Conservation (phyloP, 192 early-diverging fungal genomes). For the Glomus cerebriforme region DNA sequence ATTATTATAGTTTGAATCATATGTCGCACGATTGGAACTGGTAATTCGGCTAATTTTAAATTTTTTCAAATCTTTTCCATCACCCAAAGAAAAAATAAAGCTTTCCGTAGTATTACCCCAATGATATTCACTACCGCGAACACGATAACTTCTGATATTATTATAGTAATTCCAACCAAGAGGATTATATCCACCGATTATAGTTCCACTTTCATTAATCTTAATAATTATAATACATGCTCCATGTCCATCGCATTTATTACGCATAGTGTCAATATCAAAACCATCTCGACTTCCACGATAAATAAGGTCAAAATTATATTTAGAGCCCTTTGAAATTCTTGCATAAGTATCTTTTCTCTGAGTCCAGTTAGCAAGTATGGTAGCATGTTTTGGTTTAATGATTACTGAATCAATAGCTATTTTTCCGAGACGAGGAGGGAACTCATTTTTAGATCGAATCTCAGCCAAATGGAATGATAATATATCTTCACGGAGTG, state of each 20-base stretch:
- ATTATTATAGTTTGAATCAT: no score
- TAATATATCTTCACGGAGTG: not conserved
- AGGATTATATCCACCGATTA: constrained; percentile 1
- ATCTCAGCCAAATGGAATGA: not conserved
- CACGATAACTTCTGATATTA: not conserved
- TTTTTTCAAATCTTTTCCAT: not conserved
- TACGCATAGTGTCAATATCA: not conserved
- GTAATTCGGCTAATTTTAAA: not conserved
- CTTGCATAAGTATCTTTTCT: not conserved
- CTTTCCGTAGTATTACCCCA: not conserved
- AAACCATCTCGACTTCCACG: not conserved
- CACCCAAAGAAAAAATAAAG: not conserved
- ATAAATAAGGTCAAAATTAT: constrained; percentile 12
- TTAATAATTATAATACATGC: not conserved
- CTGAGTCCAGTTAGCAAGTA: not conserved
- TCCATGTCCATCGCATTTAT: not conserved
- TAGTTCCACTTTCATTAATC: not conserved
- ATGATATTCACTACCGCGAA: not conserved
- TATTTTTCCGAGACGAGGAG: not conserved
- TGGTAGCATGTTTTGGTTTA: not conserved
- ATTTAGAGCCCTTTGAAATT: not conserved
- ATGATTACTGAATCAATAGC: not conserved
- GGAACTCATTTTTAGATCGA: not conserved
- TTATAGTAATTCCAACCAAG: not conserved
- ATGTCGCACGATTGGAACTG: not conserved